phyloP scores from a whole-genome alignment of 176 grass and related monocot species.

The Lolium multiflorum region DNA sequence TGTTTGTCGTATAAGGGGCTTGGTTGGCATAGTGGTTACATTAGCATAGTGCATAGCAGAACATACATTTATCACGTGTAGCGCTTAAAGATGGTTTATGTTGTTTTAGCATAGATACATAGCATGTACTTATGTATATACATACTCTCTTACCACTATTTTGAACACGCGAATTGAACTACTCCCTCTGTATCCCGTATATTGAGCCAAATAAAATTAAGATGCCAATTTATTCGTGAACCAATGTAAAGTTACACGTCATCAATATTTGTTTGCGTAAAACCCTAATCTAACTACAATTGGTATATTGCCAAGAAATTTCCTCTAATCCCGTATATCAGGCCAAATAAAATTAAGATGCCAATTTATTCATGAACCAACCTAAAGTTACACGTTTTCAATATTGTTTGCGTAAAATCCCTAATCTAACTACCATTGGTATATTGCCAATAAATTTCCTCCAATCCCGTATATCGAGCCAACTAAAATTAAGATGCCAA shows the following conservation, averaged over 20 bases:
- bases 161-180: neutral
- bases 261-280: too few species aligned
- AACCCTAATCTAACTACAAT: too few species aligned
- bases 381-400: too few species aligned
- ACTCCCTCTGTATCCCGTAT: too few species aligned
- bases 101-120: conserved; percentile 3
- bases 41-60: neutral
- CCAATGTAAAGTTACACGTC: too few species aligned
- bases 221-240: too few species aligned
- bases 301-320: too few species aligned
- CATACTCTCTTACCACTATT: neutral
- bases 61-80: neutral
- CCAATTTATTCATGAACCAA: too few species aligned
- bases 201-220: too few species aligned
- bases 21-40: neutral
- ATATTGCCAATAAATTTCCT: neutral
- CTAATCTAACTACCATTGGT: neutral
- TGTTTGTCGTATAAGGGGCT: conserved; percentile 25
- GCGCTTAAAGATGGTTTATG: neutral
- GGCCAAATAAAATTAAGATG: too few species aligned
- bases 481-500: neutral
- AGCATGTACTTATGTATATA: conserved; percentile 31
- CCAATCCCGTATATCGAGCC: neutral
- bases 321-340: too few species aligned
- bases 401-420: too few species aligned